These are phyloP conservation scores for Lichina pygmaea DNA, from an alignment of 495 filamentous ascomycete species.

Conservation along the genomic window DNA sequence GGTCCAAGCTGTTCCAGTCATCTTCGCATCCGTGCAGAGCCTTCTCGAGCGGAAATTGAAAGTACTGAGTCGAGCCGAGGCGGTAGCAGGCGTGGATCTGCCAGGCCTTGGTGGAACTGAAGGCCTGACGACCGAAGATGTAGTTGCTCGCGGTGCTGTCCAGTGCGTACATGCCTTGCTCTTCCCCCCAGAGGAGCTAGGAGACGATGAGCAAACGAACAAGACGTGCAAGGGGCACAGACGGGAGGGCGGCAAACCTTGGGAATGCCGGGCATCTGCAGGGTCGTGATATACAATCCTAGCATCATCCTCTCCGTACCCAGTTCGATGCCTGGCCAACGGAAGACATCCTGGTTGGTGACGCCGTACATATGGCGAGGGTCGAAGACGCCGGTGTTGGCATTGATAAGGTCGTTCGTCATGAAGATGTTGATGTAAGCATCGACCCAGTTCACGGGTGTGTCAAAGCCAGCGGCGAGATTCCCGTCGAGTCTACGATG, in stretches of 20 bases:
- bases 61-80: slow-evolving; percentile 26
- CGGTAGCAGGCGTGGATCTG: slow-evolving; percentile 40
- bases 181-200: slow-evolving; percentile 31
- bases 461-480: slow-evolving; percentile 30
- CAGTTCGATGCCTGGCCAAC: slow-evolving; percentile 39
- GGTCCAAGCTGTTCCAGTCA: slow-evolving; percentile 28
- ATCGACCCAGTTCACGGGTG: slow-evolving; percentile 31
- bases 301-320: slow-evolving; percentile 35
- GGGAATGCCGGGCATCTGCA: slow-evolving; percentile 40
- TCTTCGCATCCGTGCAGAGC: slow-evolving; percentile 32
- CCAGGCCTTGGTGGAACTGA: slow-evolving; percentile 41
- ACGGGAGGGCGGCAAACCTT: slow-evolving; percentile 11
- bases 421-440: slow-evolving; percentile 31
- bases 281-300: slow-evolving; percentile 33
- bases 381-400: slow-evolving; percentile 38
- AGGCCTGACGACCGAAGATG: slow-evolving; percentile 40
- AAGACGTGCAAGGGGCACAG: not conserved
- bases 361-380: slow-evolving; percentile 44
- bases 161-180: slow-evolving; percentile 39
- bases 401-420: slow-evolving; percentile 38
- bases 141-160: slow-evolving; percentile 44
- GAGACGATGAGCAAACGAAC: not conserved
- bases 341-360: slow-evolving; percentile 51
- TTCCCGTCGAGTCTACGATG: slow-evolving; percentile 23
- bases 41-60: slow-evolving; percentile 28